Evolutionary conservation across 2,329 filamentous ascomycete species (phyloP), one percentile per base, ranked within the genome.

Genomic region (Aureobasidium sp.): DNA sequence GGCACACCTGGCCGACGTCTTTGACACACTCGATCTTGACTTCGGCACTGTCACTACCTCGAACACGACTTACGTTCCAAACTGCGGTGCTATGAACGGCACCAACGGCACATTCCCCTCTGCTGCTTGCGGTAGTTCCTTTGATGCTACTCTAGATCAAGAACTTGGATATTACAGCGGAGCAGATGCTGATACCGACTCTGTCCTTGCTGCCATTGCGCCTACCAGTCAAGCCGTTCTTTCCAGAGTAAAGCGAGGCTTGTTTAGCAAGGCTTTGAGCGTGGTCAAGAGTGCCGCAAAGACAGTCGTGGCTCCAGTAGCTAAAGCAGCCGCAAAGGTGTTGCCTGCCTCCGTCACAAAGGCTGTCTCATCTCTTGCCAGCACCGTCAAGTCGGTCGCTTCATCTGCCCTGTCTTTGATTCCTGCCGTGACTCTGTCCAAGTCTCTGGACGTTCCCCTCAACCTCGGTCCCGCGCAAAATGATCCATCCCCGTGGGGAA

Each of bases 151-250:
- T 7, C 53, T 65, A 10, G 64, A 65, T 36, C 51, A 64, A 4
- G 59, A 63, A 20, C 62, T 65, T 15, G 59, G 62, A 37, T 65
- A 62, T 59, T 64, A 64, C 36, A 50, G 48, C 10, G 48, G 51
- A 34, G 34, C 27, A 10, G 57, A 51, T 5, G 57, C 57, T 3
- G 47, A 59, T 17, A 26, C 59, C 15, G 53, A 62, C 17, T 29
- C 61, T 5, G 53, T 64, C 5, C 43, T 64, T 12, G 59, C 57
- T 1, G 36, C 41, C 9, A 47, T 63, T 5, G 64, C 53, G 2
- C 62, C 62, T 10, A 32, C 61, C 6, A 20, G 36, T 1, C 51
- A 55, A 20, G n/a, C 20, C 3, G 13, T 13, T 5, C 51, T 55
- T 2, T 27, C 1, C 13, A 55, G 26, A 7, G 17, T 32, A 61